Conservation (phyloP, 345 rosid genomes). For the Clausena lansium region DNA sequence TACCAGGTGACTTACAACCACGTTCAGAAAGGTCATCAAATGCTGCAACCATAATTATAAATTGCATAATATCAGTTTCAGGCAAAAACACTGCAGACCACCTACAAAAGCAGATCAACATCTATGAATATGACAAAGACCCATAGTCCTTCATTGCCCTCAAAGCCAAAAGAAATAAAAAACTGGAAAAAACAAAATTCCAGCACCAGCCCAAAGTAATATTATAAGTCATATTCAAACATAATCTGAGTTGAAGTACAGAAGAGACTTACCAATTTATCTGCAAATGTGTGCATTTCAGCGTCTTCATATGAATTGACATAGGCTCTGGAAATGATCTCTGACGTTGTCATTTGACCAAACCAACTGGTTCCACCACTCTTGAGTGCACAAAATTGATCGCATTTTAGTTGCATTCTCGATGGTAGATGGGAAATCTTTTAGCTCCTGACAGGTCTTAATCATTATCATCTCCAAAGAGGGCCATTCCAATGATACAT, state of each 20-base stretch:
- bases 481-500: conserved; percentile 1
- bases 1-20: no score
- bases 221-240: not conserved
- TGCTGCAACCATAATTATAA: not conserved
- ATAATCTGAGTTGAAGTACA: not conserved
- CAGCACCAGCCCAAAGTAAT: no score
- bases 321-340: not conserved
- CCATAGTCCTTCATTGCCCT: not conserved
- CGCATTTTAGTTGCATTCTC: not conserved
- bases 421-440: not conserved
- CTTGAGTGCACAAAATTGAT: not conserved
- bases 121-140: not conserved
- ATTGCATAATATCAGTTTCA: no score
- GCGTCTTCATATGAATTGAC: not conserved
- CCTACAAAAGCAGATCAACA: not conserved
- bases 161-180: not conserved
- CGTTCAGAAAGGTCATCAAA: not conserved
- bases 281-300: no score
- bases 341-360: not conserved
- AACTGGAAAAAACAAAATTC: not conserved
- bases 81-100: not conserved
- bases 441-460: not conserved
- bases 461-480: conserved; percentile 4
- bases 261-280: not conserved
- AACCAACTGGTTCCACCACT: conserved; percentile 4